Percentiles rank a stretch among this genome's conserved stretches.
These are phyloP conservation scores for Hypoxylon subgilvum DNA, from an alignment of 495 filamentous ascomycete genomes.

Conservation along the genomic window DNA sequence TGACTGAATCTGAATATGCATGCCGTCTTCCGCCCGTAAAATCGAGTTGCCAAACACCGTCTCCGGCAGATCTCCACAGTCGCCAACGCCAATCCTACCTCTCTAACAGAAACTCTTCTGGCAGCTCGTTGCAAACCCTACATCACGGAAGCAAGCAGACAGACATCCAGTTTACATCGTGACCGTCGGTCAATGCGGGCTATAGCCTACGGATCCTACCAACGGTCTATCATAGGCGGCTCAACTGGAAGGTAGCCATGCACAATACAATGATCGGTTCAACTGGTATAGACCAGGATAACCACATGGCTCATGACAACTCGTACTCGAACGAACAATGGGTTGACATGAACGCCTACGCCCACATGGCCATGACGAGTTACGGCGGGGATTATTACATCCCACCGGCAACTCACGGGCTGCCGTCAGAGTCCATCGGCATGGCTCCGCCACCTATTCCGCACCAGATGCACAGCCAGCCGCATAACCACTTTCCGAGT, in stretches of 20 bases:
- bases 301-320: slow-evolving; percentile 54
- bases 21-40: slow-evolving; percentile 43
- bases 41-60: slow-evolving; percentile 34
- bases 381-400: slow-evolving; percentile 54
- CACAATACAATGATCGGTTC: slow-evolving; percentile 57
- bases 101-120: slow-evolving; percentile 33
- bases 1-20: slow-evolving; percentile 40
- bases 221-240: slow-evolving; percentile 31
- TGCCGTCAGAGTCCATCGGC: slow-evolving; percentile 53
- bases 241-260: slow-evolving; percentile 48
- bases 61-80: slow-evolving; percentile 39
- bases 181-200: slow-evolving; percentile 32
- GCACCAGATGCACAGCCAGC: slow-evolving; percentile 44
- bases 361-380: slow-evolving; percentile 53
- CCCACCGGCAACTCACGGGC: slow-evolving; percentile 50
- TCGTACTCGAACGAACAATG: slow-evolving; percentile 49
- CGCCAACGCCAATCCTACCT: slow-evolving; percentile 33
- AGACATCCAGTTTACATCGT: slow-evolving; percentile 30
- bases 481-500: slow-evolving; percentile 42
- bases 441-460: slow-evolving; percentile 53
- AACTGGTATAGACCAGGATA: slow-evolving; percentile 56
- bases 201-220: slow-evolving; percentile 31
- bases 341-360: slow-evolving; percentile 56
- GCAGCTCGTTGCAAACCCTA: slow-evolving; percentile 34
- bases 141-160: slow-evolving; percentile 24